Evolutionary conservation across 176 grass and related monocot species (phyloP).

Genomic region (Puccinellia tenuiflora): DNA sequence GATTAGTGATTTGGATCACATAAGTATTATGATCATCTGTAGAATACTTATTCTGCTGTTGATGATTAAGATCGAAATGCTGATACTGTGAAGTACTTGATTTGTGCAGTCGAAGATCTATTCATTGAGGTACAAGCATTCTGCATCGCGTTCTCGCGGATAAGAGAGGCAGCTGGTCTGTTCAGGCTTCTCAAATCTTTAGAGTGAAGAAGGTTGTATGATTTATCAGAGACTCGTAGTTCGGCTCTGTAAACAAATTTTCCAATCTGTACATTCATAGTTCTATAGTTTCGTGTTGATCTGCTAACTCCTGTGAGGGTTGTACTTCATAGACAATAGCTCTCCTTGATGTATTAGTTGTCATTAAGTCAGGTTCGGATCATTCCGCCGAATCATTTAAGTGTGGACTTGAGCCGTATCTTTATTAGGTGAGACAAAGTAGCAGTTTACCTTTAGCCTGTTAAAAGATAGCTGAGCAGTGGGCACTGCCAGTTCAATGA

Average conservation of each 20-base stretch:
- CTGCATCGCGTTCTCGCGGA: constrained; percentile 85
- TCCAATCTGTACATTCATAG: constrained; percentile 33
- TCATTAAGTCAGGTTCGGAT: neutral
- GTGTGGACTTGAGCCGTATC: neutral
- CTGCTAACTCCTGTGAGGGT: neutral
- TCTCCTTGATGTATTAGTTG: neutral
- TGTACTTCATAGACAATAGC: neutral
- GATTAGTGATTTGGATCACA: neutral
- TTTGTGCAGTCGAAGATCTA: constrained; percentile 82
- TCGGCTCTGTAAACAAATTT: neutral
- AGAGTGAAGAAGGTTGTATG: constrained; percentile 44
- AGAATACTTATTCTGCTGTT: neutral
- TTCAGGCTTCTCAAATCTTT: constrained; percentile 90
- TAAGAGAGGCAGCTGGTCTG: constrained; percentile 78
- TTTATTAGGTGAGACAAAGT: neutral
- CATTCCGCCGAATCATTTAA: neutral
- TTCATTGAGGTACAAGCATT: constrained; percentile 94
- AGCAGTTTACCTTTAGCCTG: neutral
- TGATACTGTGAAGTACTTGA: neutral
- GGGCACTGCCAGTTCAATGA: neutral
- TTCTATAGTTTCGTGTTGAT: neutral
- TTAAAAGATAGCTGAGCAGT: neutral
- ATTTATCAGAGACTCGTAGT: neutral
- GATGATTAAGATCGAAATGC: constrained; percentile 1
- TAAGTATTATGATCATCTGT: neutral